phyloP scores from a whole-genome alignment of 371 early-diverging fungal genomes.

The Rhizopus arrhizus region DNA sequence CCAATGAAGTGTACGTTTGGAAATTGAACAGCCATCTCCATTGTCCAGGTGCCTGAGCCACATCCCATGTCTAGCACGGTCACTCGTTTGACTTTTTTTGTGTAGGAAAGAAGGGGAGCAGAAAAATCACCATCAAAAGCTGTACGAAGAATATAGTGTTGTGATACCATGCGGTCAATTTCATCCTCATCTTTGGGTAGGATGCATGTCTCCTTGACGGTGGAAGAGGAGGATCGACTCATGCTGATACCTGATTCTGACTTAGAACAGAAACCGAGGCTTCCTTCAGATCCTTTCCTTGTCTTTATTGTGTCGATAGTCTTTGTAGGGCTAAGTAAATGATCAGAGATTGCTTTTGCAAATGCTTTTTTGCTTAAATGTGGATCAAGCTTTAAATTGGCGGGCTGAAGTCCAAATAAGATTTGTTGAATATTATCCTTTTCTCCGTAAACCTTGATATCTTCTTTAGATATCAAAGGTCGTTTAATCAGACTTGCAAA shows the following conservation, averaged over 20 bases:
- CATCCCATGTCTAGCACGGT: conserved; percentile 45
- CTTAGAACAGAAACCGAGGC: too few species aligned
- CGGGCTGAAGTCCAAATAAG: too few species aligned
- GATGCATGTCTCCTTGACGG: neutral
- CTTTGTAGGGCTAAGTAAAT: too few species aligned
- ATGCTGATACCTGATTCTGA: neutral
- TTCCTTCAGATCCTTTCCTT: too few species aligned
- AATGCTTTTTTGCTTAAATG: too few species aligned
- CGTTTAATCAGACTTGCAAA: too few species aligned
- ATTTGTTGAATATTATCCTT: too few species aligned
- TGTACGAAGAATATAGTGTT: conserved; percentile 41
- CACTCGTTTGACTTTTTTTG: conserved; percentile 5
- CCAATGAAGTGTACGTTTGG: conserved; percentile 46
- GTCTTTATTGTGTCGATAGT: too few species aligned
- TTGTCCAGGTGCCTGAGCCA: conserved; percentile 45
- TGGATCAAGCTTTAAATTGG: too few species aligned
- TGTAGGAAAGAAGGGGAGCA: conserved; percentile 18
- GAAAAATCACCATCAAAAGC: conserved; percentile 33
- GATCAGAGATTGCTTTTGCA: too few species aligned
- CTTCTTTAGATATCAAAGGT: too few species aligned
- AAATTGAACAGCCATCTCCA: conserved; percentile 47
- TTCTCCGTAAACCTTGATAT: too few species aligned
- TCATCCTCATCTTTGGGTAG: conserved; percentile 5
- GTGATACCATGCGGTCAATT: conserved; percentile 39
- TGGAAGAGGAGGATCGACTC: neutral